Evolutionary conservation across 2,329 filamentous ascomycete genomes (phyloP).

Genomic region (Fusarium nurragi): DNA sequence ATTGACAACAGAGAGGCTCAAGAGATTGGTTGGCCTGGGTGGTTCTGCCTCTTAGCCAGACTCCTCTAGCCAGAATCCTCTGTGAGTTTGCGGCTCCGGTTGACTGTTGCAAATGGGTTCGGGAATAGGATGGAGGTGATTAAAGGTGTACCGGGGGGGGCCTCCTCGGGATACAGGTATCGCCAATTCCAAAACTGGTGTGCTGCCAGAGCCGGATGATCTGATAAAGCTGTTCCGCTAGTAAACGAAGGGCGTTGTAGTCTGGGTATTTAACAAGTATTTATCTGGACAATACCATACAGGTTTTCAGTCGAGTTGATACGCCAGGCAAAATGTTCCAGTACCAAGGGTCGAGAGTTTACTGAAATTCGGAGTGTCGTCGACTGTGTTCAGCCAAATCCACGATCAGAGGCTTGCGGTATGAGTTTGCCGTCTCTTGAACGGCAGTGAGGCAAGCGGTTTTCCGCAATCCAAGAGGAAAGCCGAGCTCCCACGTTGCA

Average conservation of each 20-base stretch:
- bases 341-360: background rate
- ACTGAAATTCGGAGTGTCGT: constrained; percentile 1
- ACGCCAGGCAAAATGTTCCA: background rate
- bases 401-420: background rate
- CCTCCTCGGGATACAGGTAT: constrained; percentile 1
- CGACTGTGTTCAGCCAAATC: background rate
- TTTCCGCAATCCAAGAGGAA: constrained; percentile 10
- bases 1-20: constrained; percentile 1
- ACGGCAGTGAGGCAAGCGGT: constrained; percentile 6
- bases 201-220: constrained; percentile 2
- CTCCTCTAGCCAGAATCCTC: no score
- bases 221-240: constrained; percentile 1
- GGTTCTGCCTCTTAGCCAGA: constrained; percentile 7
- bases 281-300: constrained; percentile 2
- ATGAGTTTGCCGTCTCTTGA: constrained; percentile 3
- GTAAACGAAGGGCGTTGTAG: background rate
- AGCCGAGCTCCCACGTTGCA: constrained; percentile 6
- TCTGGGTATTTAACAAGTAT: background rate
- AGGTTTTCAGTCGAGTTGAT: constrained; percentile 3
- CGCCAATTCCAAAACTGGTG: constrained; percentile 7
- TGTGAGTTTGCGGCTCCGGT: constrained; percentile 16
- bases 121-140: constrained; percentile 17
- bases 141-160: constrained; percentile 6
- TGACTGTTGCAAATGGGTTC: constrained; percentile 6
- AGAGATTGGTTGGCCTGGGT: background rate